Conservation (phyloP, 495 filamentous ascomycete genomes). For the Hyaloscypha variabilis region DNA sequence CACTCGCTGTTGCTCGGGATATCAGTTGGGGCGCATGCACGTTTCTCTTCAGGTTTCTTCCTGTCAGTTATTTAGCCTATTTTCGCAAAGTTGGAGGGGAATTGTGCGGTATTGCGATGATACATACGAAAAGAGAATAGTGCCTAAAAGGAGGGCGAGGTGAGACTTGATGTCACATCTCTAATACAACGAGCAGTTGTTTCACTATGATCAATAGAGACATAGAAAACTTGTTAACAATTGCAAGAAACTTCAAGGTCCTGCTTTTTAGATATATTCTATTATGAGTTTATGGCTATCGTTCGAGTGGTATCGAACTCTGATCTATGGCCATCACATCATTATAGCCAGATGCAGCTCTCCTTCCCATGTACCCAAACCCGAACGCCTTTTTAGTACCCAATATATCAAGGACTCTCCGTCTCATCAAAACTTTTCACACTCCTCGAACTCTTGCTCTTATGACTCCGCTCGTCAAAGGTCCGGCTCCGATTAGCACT, state of each 20-base stretch:
- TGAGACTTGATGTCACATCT: not conserved
- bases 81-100: no score
- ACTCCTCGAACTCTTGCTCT: conserved; percentile 7
- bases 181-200: not conserved
- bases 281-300: not conserved
- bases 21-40: no score
- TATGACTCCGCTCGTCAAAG: conserved; percentile 17
- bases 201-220: not conserved
- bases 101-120: no score
- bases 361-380: not conserved
- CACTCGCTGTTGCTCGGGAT: no score
- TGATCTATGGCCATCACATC: not conserved
- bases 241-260: not conserved
- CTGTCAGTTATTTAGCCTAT: no score
- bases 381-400: not conserved
- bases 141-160: no score
- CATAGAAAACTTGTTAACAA: not conserved
- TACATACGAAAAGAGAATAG: no score
- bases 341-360: not conserved
- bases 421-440: not conserved
- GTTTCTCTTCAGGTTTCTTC: no score
- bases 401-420: not conserved
- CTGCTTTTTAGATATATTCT: not conserved
- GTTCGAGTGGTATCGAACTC: not conserved
- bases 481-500: conserved; percentile 10